These are phyloP conservation scores for Pyrrhoderma lamaoense DNA, from an alignment of 1,284 basidiomycete genomes.

Conservation along the genomic window DNA sequence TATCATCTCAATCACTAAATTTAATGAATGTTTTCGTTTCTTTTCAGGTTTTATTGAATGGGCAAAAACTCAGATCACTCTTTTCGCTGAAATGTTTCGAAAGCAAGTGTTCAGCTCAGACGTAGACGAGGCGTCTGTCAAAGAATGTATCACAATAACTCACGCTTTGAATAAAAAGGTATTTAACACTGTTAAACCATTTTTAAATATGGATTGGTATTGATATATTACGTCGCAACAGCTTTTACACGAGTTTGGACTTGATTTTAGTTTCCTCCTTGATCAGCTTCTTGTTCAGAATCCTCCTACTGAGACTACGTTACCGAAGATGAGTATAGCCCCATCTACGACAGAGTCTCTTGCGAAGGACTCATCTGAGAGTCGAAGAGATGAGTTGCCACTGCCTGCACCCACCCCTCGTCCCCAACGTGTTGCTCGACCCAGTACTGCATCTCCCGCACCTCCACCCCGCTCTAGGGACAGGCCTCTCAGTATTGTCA, in stretches of 20 bases:
- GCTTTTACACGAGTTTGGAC: conserved; percentile 85
- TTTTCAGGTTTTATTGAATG: conserved; percentile 83
- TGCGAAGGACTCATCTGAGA: conserved; percentile 20
- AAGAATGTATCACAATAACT: conserved; percentile 73
- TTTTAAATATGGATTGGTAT: too few species aligned
- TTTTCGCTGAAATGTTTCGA: conserved; percentile 80
- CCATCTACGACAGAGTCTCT: neutral
- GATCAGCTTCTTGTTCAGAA: conserved; percentile 58
- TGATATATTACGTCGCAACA: conserved; percentile 32
- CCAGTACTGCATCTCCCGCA: conserved; percentile 26
- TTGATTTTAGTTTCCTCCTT: conserved; percentile 86
- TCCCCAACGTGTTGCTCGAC: conserved; percentile 10
- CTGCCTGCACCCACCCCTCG: conserved; percentile 11
- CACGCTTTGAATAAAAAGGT: conserved; percentile 78
- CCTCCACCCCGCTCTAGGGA: conserved; percentile 58
- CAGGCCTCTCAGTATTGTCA: conserved; percentile 43
- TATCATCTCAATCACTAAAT: conserved; percentile 5
- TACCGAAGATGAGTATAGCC: conserved; percentile 24
- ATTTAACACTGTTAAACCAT: neutral
- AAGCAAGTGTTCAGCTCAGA: conserved; percentile 88
- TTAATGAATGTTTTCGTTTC: conserved; percentile 10
- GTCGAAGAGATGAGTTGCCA: neutral
- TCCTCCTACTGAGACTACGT: conserved; percentile 29
- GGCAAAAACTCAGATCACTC: conserved; percentile 83
- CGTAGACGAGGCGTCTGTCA: conserved; percentile 56